A percentile compares a stretch with the other conserved stretches of the same genome.
Conservation (phyloP, 768 basidiomycete species). For the Sporobolomyces roseus region DNA sequence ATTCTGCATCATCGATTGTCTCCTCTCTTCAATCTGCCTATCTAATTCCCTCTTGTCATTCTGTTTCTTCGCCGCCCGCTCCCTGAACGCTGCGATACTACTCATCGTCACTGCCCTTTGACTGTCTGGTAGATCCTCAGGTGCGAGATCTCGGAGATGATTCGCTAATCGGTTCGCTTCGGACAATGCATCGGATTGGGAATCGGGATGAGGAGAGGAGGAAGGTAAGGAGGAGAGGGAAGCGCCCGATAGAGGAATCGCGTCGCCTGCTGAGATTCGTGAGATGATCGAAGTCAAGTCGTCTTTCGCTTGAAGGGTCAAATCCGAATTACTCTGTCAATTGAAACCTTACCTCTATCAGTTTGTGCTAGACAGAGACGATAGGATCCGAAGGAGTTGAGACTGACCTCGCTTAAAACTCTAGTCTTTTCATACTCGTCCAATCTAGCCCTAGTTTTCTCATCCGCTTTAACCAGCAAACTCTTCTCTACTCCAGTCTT, state of each 20-base stretch:
- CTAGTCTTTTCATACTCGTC: slow-evolving; percentile 78
- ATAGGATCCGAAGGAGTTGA: slow-evolving; percentile 4
- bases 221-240: neutral
- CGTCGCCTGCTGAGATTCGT: slow-evolving; percentile 28
- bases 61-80: slow-evolving; percentile 85
- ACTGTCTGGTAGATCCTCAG: slow-evolving; percentile 91
- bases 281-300: slow-evolving; percentile 29
- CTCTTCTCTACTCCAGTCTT: slow-evolving; percentile 63
- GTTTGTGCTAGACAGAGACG: neutral
- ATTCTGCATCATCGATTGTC: slow-evolving; percentile 51
- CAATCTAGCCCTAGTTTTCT: slow-evolving; percentile 82
- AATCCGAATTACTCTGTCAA: slow-evolving; percentile 66
- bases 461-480: slow-evolving; percentile 86
- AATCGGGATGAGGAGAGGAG: neutral
- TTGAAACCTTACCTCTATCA: no score
- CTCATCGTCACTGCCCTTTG: slow-evolving; percentile 86
- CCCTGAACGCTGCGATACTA: slow-evolving; percentile 93
- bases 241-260: neutral
- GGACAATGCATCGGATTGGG: neutral
- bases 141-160: slow-evolving; percentile 91
- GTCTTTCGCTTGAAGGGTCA: slow-evolving; percentile 47
- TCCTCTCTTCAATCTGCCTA: slow-evolving; percentile 47
- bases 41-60: slow-evolving; percentile 71
- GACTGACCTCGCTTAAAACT: slow-evolving; percentile 73
- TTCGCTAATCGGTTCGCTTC: slow-evolving; percentile 56